phyloP scores from a whole-genome alignment of 2,329 filamentous ascomycete species.

The Davidsoniella neocaledoniae region DNA sequence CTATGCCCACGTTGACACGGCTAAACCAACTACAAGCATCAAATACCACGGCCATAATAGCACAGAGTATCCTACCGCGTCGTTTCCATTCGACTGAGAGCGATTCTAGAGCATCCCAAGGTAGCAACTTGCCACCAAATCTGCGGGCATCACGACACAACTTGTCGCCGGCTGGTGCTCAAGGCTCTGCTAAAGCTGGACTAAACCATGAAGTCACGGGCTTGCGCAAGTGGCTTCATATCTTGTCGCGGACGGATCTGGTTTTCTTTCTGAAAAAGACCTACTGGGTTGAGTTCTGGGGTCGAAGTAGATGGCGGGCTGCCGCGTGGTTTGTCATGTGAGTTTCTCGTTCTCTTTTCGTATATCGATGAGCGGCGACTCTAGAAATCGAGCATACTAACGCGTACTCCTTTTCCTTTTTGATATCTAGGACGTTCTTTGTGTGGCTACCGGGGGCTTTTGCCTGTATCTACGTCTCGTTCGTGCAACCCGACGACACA shows the following conservation, averaged over 20 bases:
- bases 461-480: constrained; percentile 6
- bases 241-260: too few relatives aligned
- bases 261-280: too few relatives aligned
- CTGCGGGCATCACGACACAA: too few relatives aligned
- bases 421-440: not conserved
- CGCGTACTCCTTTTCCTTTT: not conserved
- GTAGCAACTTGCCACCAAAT: too few relatives aligned
- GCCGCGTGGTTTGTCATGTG: constrained; percentile 8
- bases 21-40: not conserved
- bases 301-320: not conserved
- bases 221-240: too few relatives aligned
- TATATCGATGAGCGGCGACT: not conserved
- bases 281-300: not conserved
- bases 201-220: not conserved
- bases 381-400: not conserved
- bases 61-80: not conserved
- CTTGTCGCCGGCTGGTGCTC: too few relatives aligned
- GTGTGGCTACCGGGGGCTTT: not conserved
- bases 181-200: not conserved
- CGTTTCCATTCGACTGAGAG: constrained; percentile 4
- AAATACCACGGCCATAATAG: not conserved
- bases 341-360: not conserved
- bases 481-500: constrained; percentile 6
- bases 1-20: too few relatives aligned
- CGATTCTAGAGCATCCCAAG: too few relatives aligned